Base-by-base conservation (phyloP, 495 filamentous ascomycete species). In the Pseudoneurospora amorphoporcata region DNA sequence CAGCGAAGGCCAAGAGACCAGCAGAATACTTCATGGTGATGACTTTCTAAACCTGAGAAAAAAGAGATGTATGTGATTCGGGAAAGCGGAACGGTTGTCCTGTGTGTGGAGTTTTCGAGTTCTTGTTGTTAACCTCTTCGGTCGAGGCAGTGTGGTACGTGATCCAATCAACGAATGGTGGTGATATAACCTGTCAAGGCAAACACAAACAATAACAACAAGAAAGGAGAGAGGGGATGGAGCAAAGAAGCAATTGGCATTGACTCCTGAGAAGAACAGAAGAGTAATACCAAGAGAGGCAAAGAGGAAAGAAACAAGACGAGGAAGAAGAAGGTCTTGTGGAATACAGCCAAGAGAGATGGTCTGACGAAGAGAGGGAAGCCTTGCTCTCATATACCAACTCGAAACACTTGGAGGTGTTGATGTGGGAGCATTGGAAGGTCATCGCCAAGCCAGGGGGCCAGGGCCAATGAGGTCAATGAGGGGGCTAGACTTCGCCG, bases 211-310 rank as follows among this genome's bases (percentile, higher is more conserved):
- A 73, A 73, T 41, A 80, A 61, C 10, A 72, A 70, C 37, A 73
- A 77, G 72, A 72, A 73, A 74, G 73, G 79, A 79, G 81, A 73
- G 76, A 80, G 76, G 72, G 75, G 72, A 73, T 78, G 82, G 82
- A 81, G 78, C 79, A 86, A 87, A 84, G 77, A 85, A 88, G 84
- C 83, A 86, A 88, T 86, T 87, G 85, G 81, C 84, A 82, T 85
- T 85, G 81, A 80, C 81, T 83, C 82, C 23, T 9, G 70, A 68
- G 45, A 68, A 72, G 61, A 65, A 39, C 39, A 16, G 35, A 38
- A 69, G 39, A 68, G 45, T 43, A 65, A 32, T 35, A 41, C 9
- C 19, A 70, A 32, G 68, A 39, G 71, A 32, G 39, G 14, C 40
- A 12, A n/a, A 68, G 61, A 65, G 69, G 35, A 69, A 47, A 43